A percentile compares a stretch with the other conserved stretches of the same genome.
Conservation (phyloP, 2,329 filamentous ascomycete species). For the Botrytis sinoallii region DNA sequence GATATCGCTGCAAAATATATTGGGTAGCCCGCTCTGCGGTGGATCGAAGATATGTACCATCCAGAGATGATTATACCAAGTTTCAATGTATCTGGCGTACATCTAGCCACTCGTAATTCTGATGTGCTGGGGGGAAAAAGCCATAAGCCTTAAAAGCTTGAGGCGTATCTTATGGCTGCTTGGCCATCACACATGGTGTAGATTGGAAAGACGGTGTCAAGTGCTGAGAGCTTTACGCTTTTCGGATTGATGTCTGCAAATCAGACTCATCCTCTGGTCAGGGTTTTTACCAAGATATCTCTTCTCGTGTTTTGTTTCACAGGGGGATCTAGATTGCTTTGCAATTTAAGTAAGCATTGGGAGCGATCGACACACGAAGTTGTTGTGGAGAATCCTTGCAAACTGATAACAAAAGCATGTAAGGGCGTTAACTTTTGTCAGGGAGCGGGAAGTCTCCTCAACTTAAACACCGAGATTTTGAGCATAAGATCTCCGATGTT, state of each 20-base stretch:
- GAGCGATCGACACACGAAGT: not conserved
- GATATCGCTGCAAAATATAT: not conserved
- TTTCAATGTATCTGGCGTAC: not conserved
- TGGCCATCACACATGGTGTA: not conserved
- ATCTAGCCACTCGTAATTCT: not conserved
- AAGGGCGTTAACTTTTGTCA: not conserved
- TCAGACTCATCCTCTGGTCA: not conserved
- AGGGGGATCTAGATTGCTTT: not conserved
- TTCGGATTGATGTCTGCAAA: not conserved
- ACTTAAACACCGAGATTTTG: not conserved
- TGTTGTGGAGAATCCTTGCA: not conserved
- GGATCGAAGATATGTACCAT: not conserved
- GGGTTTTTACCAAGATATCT: not conserved
- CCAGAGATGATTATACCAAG: not conserved
- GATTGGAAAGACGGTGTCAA: not conserved
- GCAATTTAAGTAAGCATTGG: not conserved
- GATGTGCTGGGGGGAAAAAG: not conserved
- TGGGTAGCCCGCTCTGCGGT: not conserved
- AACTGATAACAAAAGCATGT: not conserved
- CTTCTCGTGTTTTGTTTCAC: not conserved
- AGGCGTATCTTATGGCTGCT: not conserved
- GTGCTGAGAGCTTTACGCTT: no score
- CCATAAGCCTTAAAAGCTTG: not conserved
- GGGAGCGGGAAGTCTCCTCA: not conserved
- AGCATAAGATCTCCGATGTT: not conserved